Evolutionary conservation across 768 basidiomycete species (phyloP), one percentile per base, ranked within the genome.

Genomic region (Naganishia kalamii): DNA sequence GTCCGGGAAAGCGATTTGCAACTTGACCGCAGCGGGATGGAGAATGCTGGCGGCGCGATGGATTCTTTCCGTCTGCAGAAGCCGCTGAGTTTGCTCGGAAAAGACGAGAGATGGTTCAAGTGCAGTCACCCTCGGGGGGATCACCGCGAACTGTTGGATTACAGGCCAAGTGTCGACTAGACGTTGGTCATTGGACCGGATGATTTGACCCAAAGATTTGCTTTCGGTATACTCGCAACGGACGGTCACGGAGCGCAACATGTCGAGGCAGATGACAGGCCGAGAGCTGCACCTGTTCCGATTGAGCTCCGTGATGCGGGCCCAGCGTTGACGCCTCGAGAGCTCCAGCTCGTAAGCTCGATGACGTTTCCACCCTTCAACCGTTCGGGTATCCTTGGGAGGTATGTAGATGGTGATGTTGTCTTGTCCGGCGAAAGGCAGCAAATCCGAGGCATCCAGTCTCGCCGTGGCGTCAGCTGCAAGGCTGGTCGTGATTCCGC

Each of bases 1-100:
- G 70, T 93, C 90, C 0, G 93, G 93, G 76, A 97, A 96, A 1
- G 91, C 92, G 61, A 97, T 90, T 70, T 92, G 90, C 32, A 91
- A 82, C 74, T 90, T 91, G 69, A 92, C 90, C 44, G 83, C 85
- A 0, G 87, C 79, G 27, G 80, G 82, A 74, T 96, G 92, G 12
- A 96, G 78, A 0, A 80, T 79, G 72, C 92, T 91, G 71, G 92
- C 88, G 17, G 80, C 79, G 1, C 79, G 74, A 48, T 75, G 73
- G 41, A 23, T 19, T 23, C 4, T 29, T 44, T 61, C 76, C 69
- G 69, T 78, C 60, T 67, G 35, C 3, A 59, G 25, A 11, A 59
- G 33, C 25, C 19, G 32, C 19, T 40, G 33, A 12, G 33, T 72
- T 50, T 33, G 69, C 21, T 43, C 57, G 4, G 57, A 37, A 25